Conservation (phyloP, 129 eudicot genomes). For the Apium graveolens region DNA sequence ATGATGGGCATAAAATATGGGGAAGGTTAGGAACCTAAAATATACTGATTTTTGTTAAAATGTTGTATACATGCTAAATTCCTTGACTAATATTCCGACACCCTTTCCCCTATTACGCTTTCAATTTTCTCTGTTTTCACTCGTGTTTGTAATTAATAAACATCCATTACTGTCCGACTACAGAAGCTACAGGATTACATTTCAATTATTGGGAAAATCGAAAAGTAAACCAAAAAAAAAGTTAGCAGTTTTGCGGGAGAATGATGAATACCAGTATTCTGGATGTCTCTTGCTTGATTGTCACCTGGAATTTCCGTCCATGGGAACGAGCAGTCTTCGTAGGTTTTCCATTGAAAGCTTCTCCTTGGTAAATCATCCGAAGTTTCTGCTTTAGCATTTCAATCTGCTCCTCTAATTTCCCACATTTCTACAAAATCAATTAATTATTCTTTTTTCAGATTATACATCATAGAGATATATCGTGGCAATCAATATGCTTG, state of each 20-base stretch:
- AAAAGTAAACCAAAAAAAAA: neutral
- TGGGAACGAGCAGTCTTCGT: slow-evolving; percentile 89
- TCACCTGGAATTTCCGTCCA: slow-evolving; percentile 76
- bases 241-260: too few species aligned
- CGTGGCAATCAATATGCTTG: neutral
- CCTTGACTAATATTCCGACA: neutral
- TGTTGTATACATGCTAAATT: neutral
- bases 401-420: slow-evolving; percentile 66
- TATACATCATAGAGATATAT: neutral
- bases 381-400: slow-evolving; percentile 64
- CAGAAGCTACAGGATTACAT: neutral
- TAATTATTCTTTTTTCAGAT: neutral
- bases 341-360: slow-evolving; percentile 70
- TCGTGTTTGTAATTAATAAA: neutral
- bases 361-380: slow-evolving; percentile 62
- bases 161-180: neutral
- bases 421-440: slow-evolving; percentile 60
- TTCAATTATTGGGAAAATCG: neutral
- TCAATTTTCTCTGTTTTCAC: neutral
- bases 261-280: slow-evolving; percentile 61
- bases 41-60: too few species aligned
- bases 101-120: neutral
- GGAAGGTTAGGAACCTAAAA: neutral
- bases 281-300: slow-evolving; percentile 71
- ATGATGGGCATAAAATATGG: too few species aligned